A percentile compares a stretch with the other conserved stretches of the same genome.
These are phyloP conservation scores for Haplosporangium gracile DNA, from an alignment of 192 early-diverging fungal genomes.

Conservation along the genomic window DNA sequence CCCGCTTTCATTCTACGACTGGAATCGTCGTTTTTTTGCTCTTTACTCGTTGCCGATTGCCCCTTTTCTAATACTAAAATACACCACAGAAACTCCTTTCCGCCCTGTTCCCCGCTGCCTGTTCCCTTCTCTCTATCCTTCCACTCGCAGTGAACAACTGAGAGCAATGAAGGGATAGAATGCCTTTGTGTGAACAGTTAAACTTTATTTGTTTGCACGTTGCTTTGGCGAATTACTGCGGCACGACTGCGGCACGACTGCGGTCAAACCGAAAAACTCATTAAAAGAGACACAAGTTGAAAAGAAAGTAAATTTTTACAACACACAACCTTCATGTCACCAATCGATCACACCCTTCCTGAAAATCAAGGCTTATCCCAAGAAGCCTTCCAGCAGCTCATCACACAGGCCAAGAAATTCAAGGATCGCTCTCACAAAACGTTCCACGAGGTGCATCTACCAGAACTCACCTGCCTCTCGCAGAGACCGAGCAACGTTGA, in stretches of 20 bases:
- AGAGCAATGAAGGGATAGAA: no score
- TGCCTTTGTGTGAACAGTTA: no score
- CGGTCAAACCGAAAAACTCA: not conserved
- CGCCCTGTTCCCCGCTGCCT: no score
- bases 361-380: slow-evolving; percentile 16
- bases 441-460: not conserved
- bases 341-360: not conserved
- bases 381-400: slow-evolving; percentile 5
- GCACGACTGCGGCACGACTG: not conserved
- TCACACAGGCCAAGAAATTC: slow-evolving; percentile 5
- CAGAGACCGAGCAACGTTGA: not conserved
- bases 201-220: no score
- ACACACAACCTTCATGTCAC: not conserved
- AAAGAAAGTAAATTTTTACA: not conserved
- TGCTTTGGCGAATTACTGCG: not conserved
- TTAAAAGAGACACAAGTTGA: not conserved
- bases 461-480: not conserved
- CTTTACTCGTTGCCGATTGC: no score
- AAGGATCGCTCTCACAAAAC: slow-evolving; percentile 22
- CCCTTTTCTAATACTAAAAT: no score
- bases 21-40: no score
- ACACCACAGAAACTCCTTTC: no score
- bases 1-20: no score
- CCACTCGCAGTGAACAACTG: no score
- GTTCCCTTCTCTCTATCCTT: no score